A percentile compares a stretch with the other conserved stretches of the same genome.
These are phyloP conservation scores for Arachis monticola DNA, from an alignment of 331 rosid species.

Conservation along the genomic window DNA sequence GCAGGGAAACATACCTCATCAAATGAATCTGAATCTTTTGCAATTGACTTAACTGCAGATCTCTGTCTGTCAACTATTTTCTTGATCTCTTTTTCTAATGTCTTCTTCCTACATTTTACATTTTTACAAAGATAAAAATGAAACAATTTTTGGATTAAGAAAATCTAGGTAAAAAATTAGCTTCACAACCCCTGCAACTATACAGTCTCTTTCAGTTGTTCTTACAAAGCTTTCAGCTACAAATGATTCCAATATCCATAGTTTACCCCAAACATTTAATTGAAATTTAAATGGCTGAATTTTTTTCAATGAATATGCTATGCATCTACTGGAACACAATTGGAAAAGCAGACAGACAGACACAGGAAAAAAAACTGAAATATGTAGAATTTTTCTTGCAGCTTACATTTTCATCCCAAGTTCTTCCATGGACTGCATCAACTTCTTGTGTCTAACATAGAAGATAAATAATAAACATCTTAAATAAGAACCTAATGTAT, in stretches of 20 bases:
- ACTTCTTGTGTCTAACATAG: constrained; percentile 71
- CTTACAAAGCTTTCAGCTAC: too few relatives aligned
- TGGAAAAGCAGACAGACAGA: background rate
- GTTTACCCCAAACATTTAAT: background rate
- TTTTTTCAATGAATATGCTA: constrained; percentile 13
- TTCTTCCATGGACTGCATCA: constrained; percentile 79
- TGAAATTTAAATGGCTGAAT: constrained; percentile 10
- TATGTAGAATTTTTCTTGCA: constrained; percentile 19
- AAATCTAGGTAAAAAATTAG: too few relatives aligned
- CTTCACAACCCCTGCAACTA: too few relatives aligned
- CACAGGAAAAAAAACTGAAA: constrained; percentile 2
- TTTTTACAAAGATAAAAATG: background rate
- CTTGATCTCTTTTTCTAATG: constrained; percentile 46
- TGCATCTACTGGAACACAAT: constrained; percentile 10
- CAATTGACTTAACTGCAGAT: constrained; percentile 43
- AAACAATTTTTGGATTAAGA: constrained; percentile 9
- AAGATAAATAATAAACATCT: constrained; percentile 30
- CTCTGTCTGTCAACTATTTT: constrained; percentile 50
- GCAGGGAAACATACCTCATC: background rate
- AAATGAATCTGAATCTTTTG: too few relatives aligned
- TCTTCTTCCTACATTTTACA: constrained; percentile 63
- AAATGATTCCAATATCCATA: too few relatives aligned
- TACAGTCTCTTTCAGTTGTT: too few relatives aligned
- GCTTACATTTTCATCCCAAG: constrained; percentile 74
- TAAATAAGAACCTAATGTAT: constrained; percentile 37